These are phyloP conservation scores for Neofusicoccum sp. DNA, from an alignment of 2,329 filamentous ascomycete genomes.

Conservation along the genomic window DNA sequence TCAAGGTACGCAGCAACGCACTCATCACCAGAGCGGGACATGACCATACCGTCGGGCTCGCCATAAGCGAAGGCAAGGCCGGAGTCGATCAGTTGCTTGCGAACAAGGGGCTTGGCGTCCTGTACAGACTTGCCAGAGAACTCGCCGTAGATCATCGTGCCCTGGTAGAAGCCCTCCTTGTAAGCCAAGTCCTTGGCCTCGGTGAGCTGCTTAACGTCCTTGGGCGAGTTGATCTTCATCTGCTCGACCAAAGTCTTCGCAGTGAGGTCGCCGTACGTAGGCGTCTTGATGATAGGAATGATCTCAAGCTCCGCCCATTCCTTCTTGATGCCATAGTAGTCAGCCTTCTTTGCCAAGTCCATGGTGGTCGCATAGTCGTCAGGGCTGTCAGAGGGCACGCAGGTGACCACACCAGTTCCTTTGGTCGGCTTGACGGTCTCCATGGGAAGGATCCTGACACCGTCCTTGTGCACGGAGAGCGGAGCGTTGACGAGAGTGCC, in stretches of 20 bases:
- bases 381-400: conserved; percentile 90
- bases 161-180: conserved; percentile 97
- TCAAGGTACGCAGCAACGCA: conserved; percentile 92
- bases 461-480: conserved; percentile 74
- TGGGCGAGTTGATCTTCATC: conserved; percentile 94
- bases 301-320: conserved; percentile 95
- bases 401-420: conserved; percentile 95
- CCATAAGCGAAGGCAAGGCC: conserved; percentile 86
- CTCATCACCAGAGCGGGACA: conserved; percentile 85
- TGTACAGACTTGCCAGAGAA: conserved; percentile 86
- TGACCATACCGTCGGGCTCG: conserved; percentile 86
- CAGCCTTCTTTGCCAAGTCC: conserved; percentile 90
- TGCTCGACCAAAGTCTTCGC: conserved; percentile 83
- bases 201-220: conserved; percentile 84
- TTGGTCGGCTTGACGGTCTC: conserved; percentile 88
- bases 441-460: conserved; percentile 91
- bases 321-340: conserved; percentile 94
- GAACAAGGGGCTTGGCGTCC: conserved; percentile 80
- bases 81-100: conserved; percentile 71
- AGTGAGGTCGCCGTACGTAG: conserved; percentile 79
- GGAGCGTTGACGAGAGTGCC: conserved; percentile 89
- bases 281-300: conserved; percentile 72
- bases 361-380: conserved; percentile 89
- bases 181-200: conserved; percentile 96
- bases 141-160: conserved; percentile 81